Conservation (phyloP, 495 filamentous ascomycete species). For the Neurospora pannonica region DNA sequence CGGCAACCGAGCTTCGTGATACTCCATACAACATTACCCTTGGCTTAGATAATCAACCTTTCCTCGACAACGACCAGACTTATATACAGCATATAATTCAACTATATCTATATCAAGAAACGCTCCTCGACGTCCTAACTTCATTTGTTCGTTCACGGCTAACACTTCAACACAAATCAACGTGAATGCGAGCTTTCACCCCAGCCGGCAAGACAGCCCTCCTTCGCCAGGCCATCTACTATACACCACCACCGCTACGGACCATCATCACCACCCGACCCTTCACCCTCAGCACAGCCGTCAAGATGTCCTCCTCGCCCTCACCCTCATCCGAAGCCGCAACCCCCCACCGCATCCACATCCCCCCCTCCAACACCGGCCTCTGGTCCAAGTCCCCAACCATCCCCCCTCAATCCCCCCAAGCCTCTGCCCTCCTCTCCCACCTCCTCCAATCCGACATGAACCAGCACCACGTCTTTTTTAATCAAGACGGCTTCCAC, state of each 20-base stretch:
- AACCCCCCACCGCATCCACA: slow-evolving; percentile 49
- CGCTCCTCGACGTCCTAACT: neutral
- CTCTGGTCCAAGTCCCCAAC: slow-evolving; percentile 27
- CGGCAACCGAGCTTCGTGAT: neutral
- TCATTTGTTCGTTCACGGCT: neutral
- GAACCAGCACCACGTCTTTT: slow-evolving; percentile 65
- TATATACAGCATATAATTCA: neutral
- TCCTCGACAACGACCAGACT: neutral
- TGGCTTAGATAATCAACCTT: neutral
- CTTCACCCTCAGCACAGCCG: neutral
- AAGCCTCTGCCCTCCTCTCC: slow-evolving; percentile 7
- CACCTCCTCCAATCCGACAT: neutral
- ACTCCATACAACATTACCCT: neutral
- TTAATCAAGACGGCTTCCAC: slow-evolving; percentile 59
- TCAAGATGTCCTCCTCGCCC: neutral
- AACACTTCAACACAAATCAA: neutral
- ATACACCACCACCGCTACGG: too few species aligned
- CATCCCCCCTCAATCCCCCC: slow-evolving; percentile 42
- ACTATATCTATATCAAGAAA: neutral
- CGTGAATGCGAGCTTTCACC: neutral
- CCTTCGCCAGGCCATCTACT: neutral
- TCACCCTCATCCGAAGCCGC: neutral
- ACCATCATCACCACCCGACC: neutral
- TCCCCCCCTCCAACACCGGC: slow-evolving; percentile 48
- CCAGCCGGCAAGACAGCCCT: neutral